Evolutionary conservation across 208 protist species (phyloP), one percentile per base, ranked within the genome.

Genomic region (Phytomonas serpens): DNA sequence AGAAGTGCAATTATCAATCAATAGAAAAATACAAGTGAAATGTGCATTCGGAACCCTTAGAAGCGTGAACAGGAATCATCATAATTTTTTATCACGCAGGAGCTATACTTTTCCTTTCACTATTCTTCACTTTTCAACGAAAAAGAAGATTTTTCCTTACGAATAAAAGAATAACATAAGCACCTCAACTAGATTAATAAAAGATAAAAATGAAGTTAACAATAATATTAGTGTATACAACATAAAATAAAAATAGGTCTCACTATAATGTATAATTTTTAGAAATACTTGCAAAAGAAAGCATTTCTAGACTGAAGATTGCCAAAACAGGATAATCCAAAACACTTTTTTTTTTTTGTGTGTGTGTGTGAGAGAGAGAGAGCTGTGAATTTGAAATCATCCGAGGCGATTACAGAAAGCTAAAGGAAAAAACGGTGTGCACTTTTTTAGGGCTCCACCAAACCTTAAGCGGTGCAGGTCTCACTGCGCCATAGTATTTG

Each of bases 91-190:
- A 9, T 33, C 1, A 16, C 61, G 61, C 31, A 31, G 70, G 37
- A 67, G 52, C 6, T 61, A 57, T 75, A 11, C 40, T 16, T 47
- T 19, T 47, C 14, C 40, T 16, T 10, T 47, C 14, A 11, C 1
- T 14, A 19, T 19, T 11, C 16, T 11, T 47, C 40, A 3, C 13
- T 47, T 19, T 23, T 19, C 4, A 47, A 47, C 2, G 40, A 11
- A 47, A 19, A 47, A 47, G 16, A 19, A 19, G 14, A 11, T 14
- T 19, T 16, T 16, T 10, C 40, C 27, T 3, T 64, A 64, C 29
- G 14, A 63, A 75, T 67, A 30, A 64, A 69, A 70, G 68, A 67
- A 70, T 61, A 72, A 71, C 16, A 37, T 1, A 36, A 31, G 51
- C 69, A 31, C 16, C 61, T 31, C 29, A 69, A 69, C 13, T 52